These are phyloP conservation scores for Globisporangium camurandrum DNA, from an alignment of 352 stramenopile genomes.

Conservation along the genomic window DNA sequence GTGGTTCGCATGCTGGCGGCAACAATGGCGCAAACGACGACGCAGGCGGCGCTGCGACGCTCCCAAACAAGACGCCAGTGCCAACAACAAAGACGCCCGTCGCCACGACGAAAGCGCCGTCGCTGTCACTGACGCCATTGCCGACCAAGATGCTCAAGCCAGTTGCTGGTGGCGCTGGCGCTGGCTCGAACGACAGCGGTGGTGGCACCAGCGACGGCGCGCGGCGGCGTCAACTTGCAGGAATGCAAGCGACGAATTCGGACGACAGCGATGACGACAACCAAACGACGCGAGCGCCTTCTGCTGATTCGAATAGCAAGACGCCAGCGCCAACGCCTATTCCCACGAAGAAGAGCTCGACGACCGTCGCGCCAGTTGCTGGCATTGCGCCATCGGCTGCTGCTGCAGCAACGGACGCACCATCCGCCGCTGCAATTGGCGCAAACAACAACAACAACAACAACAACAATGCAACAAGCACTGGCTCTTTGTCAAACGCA, in stretches of 20 bases:
- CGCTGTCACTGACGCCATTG: slow-evolving; percentile 11
- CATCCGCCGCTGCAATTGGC: slow-evolving; percentile 6
- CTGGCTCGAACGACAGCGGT: background rate
- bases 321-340: slow-evolving; percentile 7
- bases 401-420: background rate
- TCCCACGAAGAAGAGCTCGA: slow-evolving; percentile 5
- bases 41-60: slow-evolving; percentile 7
- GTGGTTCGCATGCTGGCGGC: background rate
- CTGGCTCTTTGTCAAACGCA: too few species aligned
- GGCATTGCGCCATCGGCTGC: background rate
- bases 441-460: slow-evolving; percentile 10
- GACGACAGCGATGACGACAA: background rate
- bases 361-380: background rate
- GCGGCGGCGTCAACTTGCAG: slow-evolving; percentile 5
- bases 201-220: slow-evolving; percentile 3
- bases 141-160: slow-evolving; percentile 4
- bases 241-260: slow-evolving; percentile 1
- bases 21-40: slow-evolving; percentile 5
- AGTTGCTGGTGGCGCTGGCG: too few species aligned
- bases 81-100: slow-evolving; percentile 18
- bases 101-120: slow-evolving; percentile 19
- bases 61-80: slow-evolving; percentile 20
- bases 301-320: slow-evolving; percentile 20
- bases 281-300: background rate
- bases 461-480: slow-evolving; percentile 7